Evolutionary conservation across 805 yeast genomes (phyloP), one percentile per base, ranked within the genome.

Genomic region (Vanderwaltozyma tropicalis): DNA sequence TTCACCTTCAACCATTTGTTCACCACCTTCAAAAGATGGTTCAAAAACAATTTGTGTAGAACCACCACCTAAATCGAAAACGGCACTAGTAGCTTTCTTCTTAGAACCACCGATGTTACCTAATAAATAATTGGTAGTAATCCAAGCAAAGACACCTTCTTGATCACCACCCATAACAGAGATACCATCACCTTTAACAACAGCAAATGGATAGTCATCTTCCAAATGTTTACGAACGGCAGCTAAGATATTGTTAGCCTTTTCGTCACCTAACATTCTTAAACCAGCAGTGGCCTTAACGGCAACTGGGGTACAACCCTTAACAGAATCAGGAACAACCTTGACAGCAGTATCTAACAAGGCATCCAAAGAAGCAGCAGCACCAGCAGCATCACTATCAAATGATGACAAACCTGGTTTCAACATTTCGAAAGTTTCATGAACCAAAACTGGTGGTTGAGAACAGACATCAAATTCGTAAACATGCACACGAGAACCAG

Each of bases 61-160:
- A 3, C 97, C 97, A 53, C 98, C 99, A 50, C 99, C 99, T 42
- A 92, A 74, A 62, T 92, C 99, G 54, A 92, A 92, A 10, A 92
- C 95, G 14, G 97, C 98, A 34, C 94, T 95, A 10, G 98, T 92
- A 21, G 95, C 86, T 18, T 63, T 57, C 61, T 80, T 80, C 28
- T 75, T 78, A 21, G 61, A 58, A 16, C 76, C 59, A 12, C 97
- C 98, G 58, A 92, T 89, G 66, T 89, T 92, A 29, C 96, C 97
- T 49, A 89, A 70, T 46, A 92, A 66, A 61, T 80, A 92, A 66
- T 92, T 92, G 35, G 96, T 78, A 21, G 99, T 94, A 59, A 92
- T 82, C 99, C 99, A 92, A 1, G 98, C 99, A 57, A 76, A 94
- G 8, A 92, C 97, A 61, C 98, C 99, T 68, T 92, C 99, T 50